phyloP scores from a whole-genome alignment of 257 asterid genomes.

The Marsdenia floribunda region DNA sequence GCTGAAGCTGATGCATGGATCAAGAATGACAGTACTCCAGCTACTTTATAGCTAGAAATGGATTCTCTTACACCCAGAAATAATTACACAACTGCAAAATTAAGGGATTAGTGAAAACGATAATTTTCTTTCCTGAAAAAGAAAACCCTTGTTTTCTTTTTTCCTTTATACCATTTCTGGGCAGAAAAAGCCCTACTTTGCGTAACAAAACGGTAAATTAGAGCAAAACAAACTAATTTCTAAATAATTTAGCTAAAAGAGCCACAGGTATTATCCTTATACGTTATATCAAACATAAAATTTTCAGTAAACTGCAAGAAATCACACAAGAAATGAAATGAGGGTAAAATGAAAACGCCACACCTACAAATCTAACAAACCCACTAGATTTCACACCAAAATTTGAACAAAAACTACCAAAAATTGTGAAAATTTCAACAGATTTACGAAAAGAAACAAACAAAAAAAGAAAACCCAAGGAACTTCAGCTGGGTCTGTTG shows the following conservation, averaged over 20 bases:
- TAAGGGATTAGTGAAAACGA: constrained; percentile 1
- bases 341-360: not conserved
- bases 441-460: constrained; percentile 4
- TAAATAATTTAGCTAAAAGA: not conserved
- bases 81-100: not conserved
- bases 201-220: not conserved
- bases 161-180: not conserved
- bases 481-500: not conserved
- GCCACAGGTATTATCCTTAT: too few relatives aligned
- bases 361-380: constrained; percentile 3
- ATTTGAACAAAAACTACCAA: not conserved
- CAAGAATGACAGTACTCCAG: constrained; percentile 2
- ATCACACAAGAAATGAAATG: not conserved
- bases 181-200: not conserved
- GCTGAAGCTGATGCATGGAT: not conserved
- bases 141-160: not conserved
- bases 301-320: not conserved
- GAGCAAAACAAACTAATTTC: not conserved
- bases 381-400: not conserved
- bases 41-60: constrained; percentile 12
- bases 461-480: too few relatives aligned
- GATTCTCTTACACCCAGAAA: not conserved
- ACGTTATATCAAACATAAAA: not conserved
- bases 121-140: not conserved
- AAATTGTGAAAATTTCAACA: not conserved